Evolutionary conservation across 106 monocot species (phyloP).

Genomic region (Amphibolis antarctica): DNA sequence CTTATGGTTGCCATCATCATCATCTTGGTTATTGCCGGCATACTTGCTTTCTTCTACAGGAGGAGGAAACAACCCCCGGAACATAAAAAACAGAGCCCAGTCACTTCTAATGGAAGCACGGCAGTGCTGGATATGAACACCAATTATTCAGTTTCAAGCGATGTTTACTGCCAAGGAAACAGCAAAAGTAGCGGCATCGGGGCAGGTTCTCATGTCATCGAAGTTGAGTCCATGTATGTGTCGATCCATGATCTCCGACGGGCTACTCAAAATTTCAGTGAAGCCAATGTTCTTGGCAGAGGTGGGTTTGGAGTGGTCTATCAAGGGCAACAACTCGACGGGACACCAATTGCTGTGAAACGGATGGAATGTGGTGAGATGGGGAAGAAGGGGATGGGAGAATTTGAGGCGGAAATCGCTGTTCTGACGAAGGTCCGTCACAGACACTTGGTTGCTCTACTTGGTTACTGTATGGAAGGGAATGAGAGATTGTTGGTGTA

Average conservation of each 20-base stretch:
- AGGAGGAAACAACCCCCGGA: constrained; percentile 22
- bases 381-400: constrained; percentile 66
- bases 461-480: constrained; percentile 70
- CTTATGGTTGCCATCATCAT: constrained; percentile 14
- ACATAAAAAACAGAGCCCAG: constrained; percentile 23
- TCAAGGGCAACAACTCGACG: constrained; percentile 52
- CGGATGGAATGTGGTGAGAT: constrained; percentile 39
- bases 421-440: constrained; percentile 76
- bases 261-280: constrained; percentile 66
- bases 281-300: constrained; percentile 44
- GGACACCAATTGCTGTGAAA: constrained; percentile 64
- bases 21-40: constrained; percentile 21
- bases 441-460: constrained; percentile 60
- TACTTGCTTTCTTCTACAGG: constrained; percentile 17
- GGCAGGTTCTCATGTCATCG: constrained; percentile 23
- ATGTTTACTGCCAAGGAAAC: constrained; percentile 33
- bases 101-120: constrained; percentile 9
- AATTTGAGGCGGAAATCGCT: constrained; percentile 77
- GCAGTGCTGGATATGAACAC: neutral
- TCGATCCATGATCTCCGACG: constrained; percentile 42
- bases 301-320: constrained; percentile 92
- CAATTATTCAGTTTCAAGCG: constrained; percentile 9
- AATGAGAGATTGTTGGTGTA: constrained; percentile 79
- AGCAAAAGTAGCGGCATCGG: neutral
- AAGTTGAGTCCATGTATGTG: constrained; percentile 33